A percentile compares a stretch with the other conserved stretches of the same genome.
phyloP scores from a whole-genome alignment of 352 stramenopile species.

The Pythium sp. region DNA sequence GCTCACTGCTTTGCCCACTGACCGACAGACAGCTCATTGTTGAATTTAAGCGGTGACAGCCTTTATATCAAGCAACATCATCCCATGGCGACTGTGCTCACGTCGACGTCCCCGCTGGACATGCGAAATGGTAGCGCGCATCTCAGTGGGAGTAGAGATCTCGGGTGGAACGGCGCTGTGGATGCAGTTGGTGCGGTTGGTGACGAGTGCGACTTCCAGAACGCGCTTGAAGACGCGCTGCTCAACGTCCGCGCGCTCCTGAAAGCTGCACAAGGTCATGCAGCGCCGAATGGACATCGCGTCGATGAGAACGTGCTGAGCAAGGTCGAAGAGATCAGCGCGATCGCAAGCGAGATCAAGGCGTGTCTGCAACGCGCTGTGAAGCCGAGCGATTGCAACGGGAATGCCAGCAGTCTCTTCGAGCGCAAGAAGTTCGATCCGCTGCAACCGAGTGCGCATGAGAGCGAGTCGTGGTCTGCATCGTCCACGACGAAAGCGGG shows the following conservation, averaged over 20 bases:
- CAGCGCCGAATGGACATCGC: neutral
- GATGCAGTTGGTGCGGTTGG: neutral
- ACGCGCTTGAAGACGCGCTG: constrained; percentile 33
- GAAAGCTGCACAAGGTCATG: constrained; percentile 22
- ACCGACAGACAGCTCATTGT: constrained; percentile 2
- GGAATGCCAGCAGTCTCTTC: neutral
- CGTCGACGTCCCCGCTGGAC: neutral
- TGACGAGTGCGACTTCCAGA: constrained; percentile 8
- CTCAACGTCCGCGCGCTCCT: constrained; percentile 9
- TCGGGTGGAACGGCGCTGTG: neutral
- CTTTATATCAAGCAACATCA: neutral
- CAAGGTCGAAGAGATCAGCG: constrained; percentile 14
- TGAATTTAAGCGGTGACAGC: neutral
- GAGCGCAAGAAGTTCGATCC: constrained; percentile 43
- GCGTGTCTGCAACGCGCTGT: constrained; percentile 12
- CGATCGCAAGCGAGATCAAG: constrained; percentile 26
- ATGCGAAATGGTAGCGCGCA: neutral
- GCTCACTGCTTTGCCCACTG: neutral
- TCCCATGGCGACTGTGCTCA: constrained; percentile 3
- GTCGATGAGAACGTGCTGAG: constrained; percentile 1
- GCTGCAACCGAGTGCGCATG: constrained; percentile 40
- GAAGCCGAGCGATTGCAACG: constrained; percentile 1
- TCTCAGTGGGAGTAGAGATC: too few species aligned
- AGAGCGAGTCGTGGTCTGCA: constrained; percentile 28
- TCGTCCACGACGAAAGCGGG: constrained; percentile 10